A percentile compares a stretch with the other conserved stretches of the same genome.
Conservation (phyloP, 305 asterid genomes). For the Fraxinus ornus region DNA sequence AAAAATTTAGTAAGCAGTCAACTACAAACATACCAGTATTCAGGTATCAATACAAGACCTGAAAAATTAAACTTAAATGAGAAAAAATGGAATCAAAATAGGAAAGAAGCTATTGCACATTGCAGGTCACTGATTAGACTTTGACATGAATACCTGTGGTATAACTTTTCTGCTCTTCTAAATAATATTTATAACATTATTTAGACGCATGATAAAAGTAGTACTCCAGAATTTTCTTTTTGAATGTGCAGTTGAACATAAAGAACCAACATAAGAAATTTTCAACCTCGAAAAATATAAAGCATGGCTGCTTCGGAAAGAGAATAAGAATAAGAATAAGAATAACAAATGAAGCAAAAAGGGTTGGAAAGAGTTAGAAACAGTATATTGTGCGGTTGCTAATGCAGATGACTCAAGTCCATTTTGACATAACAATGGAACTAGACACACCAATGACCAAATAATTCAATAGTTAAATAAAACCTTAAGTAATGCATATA, state of each 20-base stretch:
- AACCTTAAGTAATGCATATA: background rate
- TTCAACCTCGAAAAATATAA: background rate
- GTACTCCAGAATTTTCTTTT: background rate
- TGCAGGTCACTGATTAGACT: background rate
- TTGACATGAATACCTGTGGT: background rate
- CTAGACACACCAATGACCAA: background rate
- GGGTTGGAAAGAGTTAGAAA: background rate
- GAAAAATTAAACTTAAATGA: background rate
- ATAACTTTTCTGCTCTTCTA: background rate
- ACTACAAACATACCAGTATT: background rate
- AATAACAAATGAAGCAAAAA: background rate
- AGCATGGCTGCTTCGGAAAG: background rate
- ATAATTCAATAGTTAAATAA: background rate
- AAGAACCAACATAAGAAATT: background rate
- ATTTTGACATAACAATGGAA: background rate
- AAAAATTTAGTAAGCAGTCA: background rate
- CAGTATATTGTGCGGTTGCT: background rate
- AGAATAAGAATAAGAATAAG: background rate
- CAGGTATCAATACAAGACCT: background rate
- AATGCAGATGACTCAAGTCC: background rate
- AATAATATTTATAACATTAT: background rate
- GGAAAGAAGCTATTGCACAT: background rate
- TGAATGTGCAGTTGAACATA: background rate
- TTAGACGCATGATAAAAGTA: background rate
- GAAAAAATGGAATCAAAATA: background rate